These are phyloP conservation scores for Suillus spraguei DNA, from an alignment of 768 basidiomycete species.

Conservation along the genomic window DNA sequence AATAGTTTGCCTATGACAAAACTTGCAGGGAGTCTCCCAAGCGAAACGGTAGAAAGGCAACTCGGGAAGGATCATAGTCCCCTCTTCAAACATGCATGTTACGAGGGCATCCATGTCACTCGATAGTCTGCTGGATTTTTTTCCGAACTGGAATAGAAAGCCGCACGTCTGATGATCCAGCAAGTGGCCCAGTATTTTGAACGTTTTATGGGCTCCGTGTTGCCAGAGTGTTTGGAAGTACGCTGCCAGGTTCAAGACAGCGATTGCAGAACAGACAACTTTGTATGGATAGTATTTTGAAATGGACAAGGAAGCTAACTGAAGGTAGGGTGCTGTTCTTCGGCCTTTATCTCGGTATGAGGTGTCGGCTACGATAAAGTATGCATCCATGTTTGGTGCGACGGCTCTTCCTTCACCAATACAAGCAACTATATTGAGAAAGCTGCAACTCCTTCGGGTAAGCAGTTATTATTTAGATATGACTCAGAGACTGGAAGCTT, in stretches of 20 bases:
- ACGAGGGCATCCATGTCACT: slow-evolving; percentile 24
- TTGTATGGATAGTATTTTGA: too few species aligned
- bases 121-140: slow-evolving; percentile 20
- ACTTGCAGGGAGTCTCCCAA: slow-evolving; percentile 10
- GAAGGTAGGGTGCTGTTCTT: too few species aligned
- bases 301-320: too few species aligned
- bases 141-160: slow-evolving; percentile 17
- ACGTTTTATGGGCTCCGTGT: slow-evolving; percentile 30
- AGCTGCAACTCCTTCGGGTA: slow-evolving; percentile 46
- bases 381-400: slow-evolving; percentile 18
- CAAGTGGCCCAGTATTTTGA: slow-evolving; percentile 30
- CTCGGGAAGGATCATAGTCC: slow-evolving; percentile 17
- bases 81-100: slow-evolving; percentile 11
- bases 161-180: not conserved
- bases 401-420: slow-evolving; percentile 24
- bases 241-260: slow-evolving; percentile 18
- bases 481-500: not conserved
- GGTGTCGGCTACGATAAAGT: slow-evolving; percentile 37
- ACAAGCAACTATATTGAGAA: slow-evolving; percentile 43
- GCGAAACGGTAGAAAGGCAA: slow-evolving; percentile 32
- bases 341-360: too few species aligned
- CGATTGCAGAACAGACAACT: too few species aligned
- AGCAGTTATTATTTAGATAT: not conserved
- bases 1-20: not conserved
- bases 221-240: slow-evolving; percentile 38